A percentile compares a stretch with the other conserved stretches of the same genome.
Conservation (phyloP, 2,329 filamentous ascomycete species). For the Canariomyces notabilis region DNA sequence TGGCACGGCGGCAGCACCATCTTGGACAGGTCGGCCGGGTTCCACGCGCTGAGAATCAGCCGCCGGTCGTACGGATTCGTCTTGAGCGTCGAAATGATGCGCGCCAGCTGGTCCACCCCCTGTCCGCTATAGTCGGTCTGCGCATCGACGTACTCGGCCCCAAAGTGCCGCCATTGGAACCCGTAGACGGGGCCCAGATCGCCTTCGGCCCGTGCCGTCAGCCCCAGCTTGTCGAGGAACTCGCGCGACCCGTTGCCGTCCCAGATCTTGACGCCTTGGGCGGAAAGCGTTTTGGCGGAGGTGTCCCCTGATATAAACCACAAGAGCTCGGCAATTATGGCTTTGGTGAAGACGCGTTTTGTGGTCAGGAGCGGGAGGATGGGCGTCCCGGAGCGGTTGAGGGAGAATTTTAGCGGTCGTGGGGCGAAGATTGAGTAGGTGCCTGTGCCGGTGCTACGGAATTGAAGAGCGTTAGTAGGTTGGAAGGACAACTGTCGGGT, state of each 20-base stretch:
- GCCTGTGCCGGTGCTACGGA: constrained; percentile 76
- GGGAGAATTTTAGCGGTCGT: constrained; percentile 76
- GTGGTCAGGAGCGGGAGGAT: constrained; percentile 92
- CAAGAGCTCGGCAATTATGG: constrained; percentile 85
- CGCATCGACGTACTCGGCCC: constrained; percentile 78
- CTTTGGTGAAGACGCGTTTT: constrained; percentile 90
- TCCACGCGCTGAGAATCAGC: constrained; percentile 92
- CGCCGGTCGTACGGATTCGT: constrained; percentile 81
- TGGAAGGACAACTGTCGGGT: neutral
- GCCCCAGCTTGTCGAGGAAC: constrained; percentile 80
- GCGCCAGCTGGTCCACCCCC: constrained; percentile 88
- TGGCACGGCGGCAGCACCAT: constrained; percentile 95
- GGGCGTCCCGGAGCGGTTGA: constrained; percentile 57
- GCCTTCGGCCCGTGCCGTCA: constrained; percentile 75
- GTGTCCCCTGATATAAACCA: constrained; percentile 92
- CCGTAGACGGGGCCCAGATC: constrained; percentile 95
- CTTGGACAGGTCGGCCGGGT: constrained; percentile 74
- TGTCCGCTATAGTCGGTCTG: constrained; percentile 78
- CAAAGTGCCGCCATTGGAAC: constrained; percentile 98
- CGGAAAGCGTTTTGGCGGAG: constrained; percentile 69
- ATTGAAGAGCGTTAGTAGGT: constrained; percentile 5
- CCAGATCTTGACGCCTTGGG: constrained; percentile 91
- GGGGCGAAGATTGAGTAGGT: constrained; percentile 88
- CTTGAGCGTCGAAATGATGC: constrained; percentile 81
- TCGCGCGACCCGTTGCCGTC: constrained; percentile 91